Conservation (phyloP, 2,329 filamentous ascomycete genomes). For the Byssochlamys sp. region DNA sequence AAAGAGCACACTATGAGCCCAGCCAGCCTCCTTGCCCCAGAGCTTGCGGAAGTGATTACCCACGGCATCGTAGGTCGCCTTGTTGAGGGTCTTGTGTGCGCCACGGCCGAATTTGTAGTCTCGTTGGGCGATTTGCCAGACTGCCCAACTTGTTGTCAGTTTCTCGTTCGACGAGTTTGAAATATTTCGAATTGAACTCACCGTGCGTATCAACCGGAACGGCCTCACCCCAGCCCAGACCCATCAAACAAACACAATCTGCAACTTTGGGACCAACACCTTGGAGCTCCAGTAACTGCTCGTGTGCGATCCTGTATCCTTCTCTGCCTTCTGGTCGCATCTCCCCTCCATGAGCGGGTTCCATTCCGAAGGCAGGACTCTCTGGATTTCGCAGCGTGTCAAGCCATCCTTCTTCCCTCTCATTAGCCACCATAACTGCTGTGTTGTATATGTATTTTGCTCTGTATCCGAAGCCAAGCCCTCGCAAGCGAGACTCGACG, state of each 20-base stretch:
- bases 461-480: conserved; percentile 85
- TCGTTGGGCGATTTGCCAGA: conserved; percentile 94
- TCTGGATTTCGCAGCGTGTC: conserved; percentile 68
- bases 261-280: conserved; percentile 95
- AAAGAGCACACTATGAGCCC: conserved; percentile 95
- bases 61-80: conserved; percentile 78
- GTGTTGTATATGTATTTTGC: conserved; percentile 88
- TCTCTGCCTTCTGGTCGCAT: conserved; percentile 44
- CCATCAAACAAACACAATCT: conserved; percentile 94
- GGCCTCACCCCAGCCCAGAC: conserved; percentile 86
- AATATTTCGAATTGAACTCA: conserved; percentile 17
- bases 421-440: conserved; percentile 60
- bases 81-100: conserved; percentile 76
- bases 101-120: conserved; percentile 86
- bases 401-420: conserved; percentile 66
- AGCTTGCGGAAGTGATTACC: conserved; percentile 79
- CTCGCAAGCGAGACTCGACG: conserved; percentile 72
- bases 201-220: conserved; percentile 92
- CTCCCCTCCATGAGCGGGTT: conserved; percentile 36
- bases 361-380: conserved; percentile 49
- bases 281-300: conserved; percentile 64
- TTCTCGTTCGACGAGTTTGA: neutral
- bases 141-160: conserved; percentile 29
- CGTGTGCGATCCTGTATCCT: conserved; percentile 71
- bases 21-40: conserved; percentile 90